Evolutionary conservation across 441 rosid species (phyloP), one percentile per base, ranked within the genome.

Genomic region (Arabidopsis lyrata): DNA sequence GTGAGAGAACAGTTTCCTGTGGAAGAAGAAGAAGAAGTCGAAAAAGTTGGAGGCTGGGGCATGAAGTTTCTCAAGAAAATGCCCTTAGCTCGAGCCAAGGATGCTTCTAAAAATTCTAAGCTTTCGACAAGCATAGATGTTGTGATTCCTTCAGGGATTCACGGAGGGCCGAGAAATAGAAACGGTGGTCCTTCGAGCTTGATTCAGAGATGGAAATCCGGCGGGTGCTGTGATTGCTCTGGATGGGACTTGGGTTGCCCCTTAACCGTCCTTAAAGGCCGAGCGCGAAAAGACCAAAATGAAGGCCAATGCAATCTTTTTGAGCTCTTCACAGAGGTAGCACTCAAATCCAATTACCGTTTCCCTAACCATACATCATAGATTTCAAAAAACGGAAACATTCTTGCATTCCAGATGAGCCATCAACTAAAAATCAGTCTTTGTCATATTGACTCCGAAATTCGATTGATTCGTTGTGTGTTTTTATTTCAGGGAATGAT

Each of bases 211-310:
- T 94, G 95, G 97, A 85, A 76, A 77, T 82, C 93, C 20, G 90
- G 91, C 45, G 98, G 98, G 67, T 77, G 85, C 57, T 94, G 98
- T 78, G 97, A 94, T 44, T 91, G 98, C 73, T 96, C 91, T 63
- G 97, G 97, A 72, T 94, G 98, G 97, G 98, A 94, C 66, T 76
- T 90, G 81, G 93, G 95, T 57, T 94, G 98, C 58, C 87, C 97
- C 35, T 88, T 95, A 8, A 74, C 83, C 7, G 82, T 91, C 70
- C 83, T 90, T 61, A 73, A 75, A 60, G 77, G 86, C 61, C 77
- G 71, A 71, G 50, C 83, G 63, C 70, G 52, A 48, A 49, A 83
- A 15, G 83, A 76, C 22, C 81, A 85, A 45, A 63, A 20, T 45
- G 73, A 84, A 15, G 83, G 78, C n/a, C 82, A 86, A 48, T 84